A percentile compares a stretch with the other conserved stretches of the same genome.
Evolutionary conservation across 2,329 filamentous ascomycete species (phyloP).

Genomic region (Colletotrichum truncatum): DNA sequence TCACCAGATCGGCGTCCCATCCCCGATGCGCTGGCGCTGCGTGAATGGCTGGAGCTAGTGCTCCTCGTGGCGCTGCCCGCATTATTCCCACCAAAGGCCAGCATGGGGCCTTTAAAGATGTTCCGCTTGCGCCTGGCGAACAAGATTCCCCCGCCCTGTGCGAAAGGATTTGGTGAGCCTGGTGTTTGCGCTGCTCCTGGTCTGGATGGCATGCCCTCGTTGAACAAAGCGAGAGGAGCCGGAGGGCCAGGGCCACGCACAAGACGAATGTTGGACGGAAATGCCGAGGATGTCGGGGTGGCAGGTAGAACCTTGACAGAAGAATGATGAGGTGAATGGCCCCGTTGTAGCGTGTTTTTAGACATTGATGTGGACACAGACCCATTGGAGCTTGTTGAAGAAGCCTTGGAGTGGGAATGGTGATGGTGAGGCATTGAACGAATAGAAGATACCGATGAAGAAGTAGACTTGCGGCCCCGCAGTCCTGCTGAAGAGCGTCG

Average conservation of each 20-base stretch:
- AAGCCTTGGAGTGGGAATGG: constrained; percentile 92
- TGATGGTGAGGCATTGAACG: constrained; percentile 89
- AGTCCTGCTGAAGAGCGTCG: constrained; percentile 85
- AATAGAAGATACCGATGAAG: constrained; percentile 92
- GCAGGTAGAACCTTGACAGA: constrained; percentile 96
- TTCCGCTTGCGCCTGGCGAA: constrained; percentile 86
- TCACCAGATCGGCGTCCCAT: constrained; percentile 76
- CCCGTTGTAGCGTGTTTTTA: constrained; percentile 69
- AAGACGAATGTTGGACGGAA: constrained; percentile 87
- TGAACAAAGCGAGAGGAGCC: constrained; percentile 61
- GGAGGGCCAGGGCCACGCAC: constrained; percentile 70
- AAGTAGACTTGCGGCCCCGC: constrained; percentile 93
- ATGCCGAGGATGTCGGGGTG: constrained; percentile 78
- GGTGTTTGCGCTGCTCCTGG: constrained; percentile 48
- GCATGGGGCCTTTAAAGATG: constrained; percentile 82
- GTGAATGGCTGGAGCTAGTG: constrained; percentile 52
- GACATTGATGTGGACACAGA: constrained; percentile 75
- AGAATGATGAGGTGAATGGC: constrained; percentile 84
- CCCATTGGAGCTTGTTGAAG: constrained; percentile 86
- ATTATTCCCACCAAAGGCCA: constrained; percentile 59
- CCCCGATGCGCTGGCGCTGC: constrained; percentile 69
- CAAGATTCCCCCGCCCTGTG: constrained; percentile 62
- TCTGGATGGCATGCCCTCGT: constrained; percentile 63
- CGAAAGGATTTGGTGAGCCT: constrained; percentile 67
- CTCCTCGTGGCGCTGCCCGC: constrained; percentile 49